These are phyloP conservation scores for Taphrina populina DNA, from an alignment of 1,139 yeast species.

Conservation along the genomic window DNA sequence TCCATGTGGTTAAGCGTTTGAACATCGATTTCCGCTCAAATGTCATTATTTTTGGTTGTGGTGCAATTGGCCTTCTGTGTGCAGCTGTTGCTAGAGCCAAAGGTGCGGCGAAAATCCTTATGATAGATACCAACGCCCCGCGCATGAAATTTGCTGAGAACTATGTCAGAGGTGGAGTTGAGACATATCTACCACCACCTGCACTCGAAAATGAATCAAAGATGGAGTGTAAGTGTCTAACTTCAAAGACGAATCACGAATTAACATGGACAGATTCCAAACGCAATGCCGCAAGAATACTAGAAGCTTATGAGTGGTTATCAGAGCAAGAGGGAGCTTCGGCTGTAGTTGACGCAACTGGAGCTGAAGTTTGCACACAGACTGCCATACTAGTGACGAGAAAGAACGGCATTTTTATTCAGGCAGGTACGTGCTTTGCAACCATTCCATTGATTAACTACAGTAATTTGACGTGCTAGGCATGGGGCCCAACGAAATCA, in stretches of 20 bases:
- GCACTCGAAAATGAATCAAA: constrained; percentile 39
- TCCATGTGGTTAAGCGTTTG: constrained; percentile 69
- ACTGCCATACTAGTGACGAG: constrained; percentile 60
- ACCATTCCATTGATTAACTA: too few species aligned
- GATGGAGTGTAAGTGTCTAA: constrained; percentile 45
- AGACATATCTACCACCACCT: constrained; percentile 56
- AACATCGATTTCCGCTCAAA: constrained; percentile 61
- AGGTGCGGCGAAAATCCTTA: constrained; percentile 65
- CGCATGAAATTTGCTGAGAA: constrained; percentile 50
- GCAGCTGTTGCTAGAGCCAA: constrained; percentile 72
- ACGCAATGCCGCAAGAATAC: constrained; percentile 46
- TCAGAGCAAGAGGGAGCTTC: constrained; percentile 54
- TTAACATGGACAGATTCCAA: constrained; percentile 36
- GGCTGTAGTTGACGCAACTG: constrained; percentile 69
- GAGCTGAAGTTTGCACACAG: constrained; percentile 67
- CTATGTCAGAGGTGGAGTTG: constrained; percentile 46
- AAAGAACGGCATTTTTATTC: constrained; percentile 67
- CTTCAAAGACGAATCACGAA: constrained; percentile 35
- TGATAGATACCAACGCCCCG: constrained; percentile 60
- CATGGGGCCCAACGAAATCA: constrained; percentile 64
- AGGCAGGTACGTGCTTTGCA: constrained; percentile 58
- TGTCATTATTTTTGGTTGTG: constrained; percentile 78
- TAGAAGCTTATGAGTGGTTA: constrained; percentile 43
- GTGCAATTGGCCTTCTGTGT: constrained; percentile 76
- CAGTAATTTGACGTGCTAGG: neutral